These are phyloP conservation scores for Wallacemonas sp. DNA, from an alignment of 208 protist species.

Conservation along the genomic window DNA sequence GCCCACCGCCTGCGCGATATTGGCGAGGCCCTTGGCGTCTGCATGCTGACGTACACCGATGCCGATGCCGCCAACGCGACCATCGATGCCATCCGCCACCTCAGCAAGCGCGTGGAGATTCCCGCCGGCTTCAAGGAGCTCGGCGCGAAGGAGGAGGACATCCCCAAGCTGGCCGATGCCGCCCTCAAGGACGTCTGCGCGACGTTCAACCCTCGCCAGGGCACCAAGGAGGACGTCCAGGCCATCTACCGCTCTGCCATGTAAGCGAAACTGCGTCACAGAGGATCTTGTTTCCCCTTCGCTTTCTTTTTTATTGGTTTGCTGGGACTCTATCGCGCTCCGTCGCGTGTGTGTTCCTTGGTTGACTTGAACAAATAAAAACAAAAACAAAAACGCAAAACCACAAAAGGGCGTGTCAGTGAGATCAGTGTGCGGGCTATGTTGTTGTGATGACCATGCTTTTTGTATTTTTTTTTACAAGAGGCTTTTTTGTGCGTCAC, in stretches of 20 bases:
- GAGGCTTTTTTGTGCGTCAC: too few species aligned
- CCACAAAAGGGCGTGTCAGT: too few species aligned
- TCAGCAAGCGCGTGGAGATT: constrained; percentile 55
- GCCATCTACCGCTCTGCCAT: constrained; percentile 38
- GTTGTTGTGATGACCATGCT: too few species aligned
- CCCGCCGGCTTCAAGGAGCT: constrained; percentile 59
- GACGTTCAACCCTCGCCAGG: constrained; percentile 59
- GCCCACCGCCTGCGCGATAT: constrained; percentile 63
- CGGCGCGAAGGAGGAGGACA: constrained; percentile 49
- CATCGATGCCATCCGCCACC: constrained; percentile 47
- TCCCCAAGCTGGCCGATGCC: constrained; percentile 39
- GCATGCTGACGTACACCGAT: constrained; percentile 40
- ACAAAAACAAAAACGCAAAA: background rate
- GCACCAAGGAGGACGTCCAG: constrained; percentile 53
- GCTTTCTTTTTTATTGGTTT: too few species aligned
- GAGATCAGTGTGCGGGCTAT: too few species aligned
- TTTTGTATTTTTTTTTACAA: too few species aligned
- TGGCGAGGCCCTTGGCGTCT: constrained; percentile 45
- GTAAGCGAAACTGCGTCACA: too few species aligned
- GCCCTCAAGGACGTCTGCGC: constrained; percentile 53
- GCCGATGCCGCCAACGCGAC: constrained; percentile 49
- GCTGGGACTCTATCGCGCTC: too few species aligned
- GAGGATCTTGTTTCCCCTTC: too few species aligned
- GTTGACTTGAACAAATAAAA: too few species aligned
- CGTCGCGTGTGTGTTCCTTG: too few species aligned